These are phyloP conservation scores for Hyphopichia khmerensis DNA, from an alignment of 1,139 yeast genomes.

Conservation along the genomic window DNA sequence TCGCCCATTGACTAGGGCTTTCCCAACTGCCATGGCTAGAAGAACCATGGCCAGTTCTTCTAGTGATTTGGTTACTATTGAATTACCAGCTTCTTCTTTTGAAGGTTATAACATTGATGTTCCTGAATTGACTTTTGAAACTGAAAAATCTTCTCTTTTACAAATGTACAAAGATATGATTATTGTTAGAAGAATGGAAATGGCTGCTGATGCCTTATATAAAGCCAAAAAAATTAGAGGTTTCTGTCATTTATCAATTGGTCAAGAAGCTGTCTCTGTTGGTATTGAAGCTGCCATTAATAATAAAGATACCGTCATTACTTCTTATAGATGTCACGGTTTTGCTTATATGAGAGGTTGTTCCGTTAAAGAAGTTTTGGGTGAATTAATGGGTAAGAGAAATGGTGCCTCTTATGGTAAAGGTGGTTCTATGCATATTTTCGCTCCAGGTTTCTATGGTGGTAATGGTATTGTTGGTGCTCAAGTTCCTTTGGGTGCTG, in stretches of 20 bases:
- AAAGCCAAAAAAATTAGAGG: constrained; percentile 98
- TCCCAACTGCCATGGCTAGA: constrained; percentile 12
- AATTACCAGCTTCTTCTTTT: constrained; percentile 76
- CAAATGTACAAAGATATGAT: constrained; percentile 98
- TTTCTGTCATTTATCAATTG: constrained; percentile 97
- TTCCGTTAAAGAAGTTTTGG: constrained; percentile 83
- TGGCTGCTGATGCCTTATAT: constrained; percentile 97
- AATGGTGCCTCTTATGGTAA: constrained; percentile 94
- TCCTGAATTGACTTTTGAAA: constrained; percentile 70
- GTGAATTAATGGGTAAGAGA: constrained; percentile 96
- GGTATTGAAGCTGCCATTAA: constrained; percentile 96
- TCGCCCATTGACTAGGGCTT: constrained; percentile 8
- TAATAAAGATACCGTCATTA: constrained; percentile 81
- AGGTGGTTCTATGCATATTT: constrained; percentile 99
- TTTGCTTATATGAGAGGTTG: constrained; percentile 96
- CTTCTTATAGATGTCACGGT: constrained; percentile 98
- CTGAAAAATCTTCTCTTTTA: constrained; percentile 76
- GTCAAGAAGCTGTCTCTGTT: constrained; percentile 98
- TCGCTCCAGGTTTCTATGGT: constrained; percentile 91
- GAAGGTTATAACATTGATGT: constrained; percentile 80
- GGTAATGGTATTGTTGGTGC: constrained; percentile 99
- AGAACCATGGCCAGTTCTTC: constrained; percentile 37
- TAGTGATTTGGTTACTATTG: constrained; percentile 47
- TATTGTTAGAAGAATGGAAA: constrained; percentile 93
- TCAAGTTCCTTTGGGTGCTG: constrained; percentile 97